Conservation (phyloP, 2,329 filamentous ascomycete genomes). For the Ophiostoma tasmaniense region DNA sequence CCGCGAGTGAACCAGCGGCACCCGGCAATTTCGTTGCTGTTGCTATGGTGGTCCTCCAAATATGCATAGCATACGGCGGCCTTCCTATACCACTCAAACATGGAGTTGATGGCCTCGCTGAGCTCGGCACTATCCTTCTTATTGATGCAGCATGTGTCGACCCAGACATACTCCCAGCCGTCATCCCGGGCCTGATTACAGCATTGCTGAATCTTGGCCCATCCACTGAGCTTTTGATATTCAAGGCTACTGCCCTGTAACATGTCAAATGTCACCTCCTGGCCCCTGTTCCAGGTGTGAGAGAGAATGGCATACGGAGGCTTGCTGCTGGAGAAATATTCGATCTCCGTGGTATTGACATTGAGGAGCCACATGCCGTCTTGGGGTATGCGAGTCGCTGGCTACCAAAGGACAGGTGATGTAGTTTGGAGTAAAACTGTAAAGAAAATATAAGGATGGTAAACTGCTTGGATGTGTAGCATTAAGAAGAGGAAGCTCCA, state of each 20-base stretch:
- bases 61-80: conserved; percentile 16
- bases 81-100: conserved; percentile 20
- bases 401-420: background rate
- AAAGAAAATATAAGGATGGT: too few species aligned
- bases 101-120: conserved; percentile 21
- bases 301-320: conserved; percentile 22
- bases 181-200: background rate
- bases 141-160: conserved; percentile 24
- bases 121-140: conserved; percentile 19
- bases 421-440: too few species aligned
- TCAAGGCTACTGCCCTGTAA: background rate
- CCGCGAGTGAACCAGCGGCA: conserved; percentile 33
- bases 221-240: conserved; percentile 9
- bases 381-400: background rate
- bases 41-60: conserved; percentile 10
- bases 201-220: background rate
- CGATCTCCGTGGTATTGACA: background rate
- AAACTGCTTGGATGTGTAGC: too few species aligned
- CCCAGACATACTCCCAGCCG: conserved; percentile 18
- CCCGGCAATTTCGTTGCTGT: too few species aligned
- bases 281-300: conserved; percentile 17
- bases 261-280: conserved; percentile 4
- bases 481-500: too few species aligned
- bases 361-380: conserved; percentile 3
- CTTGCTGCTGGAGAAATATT: conserved; percentile 15